These are phyloP conservation scores for Protomyces macrosporus DNA, from an alignment of 1,139 yeast species.

Conservation along the genomic window DNA sequence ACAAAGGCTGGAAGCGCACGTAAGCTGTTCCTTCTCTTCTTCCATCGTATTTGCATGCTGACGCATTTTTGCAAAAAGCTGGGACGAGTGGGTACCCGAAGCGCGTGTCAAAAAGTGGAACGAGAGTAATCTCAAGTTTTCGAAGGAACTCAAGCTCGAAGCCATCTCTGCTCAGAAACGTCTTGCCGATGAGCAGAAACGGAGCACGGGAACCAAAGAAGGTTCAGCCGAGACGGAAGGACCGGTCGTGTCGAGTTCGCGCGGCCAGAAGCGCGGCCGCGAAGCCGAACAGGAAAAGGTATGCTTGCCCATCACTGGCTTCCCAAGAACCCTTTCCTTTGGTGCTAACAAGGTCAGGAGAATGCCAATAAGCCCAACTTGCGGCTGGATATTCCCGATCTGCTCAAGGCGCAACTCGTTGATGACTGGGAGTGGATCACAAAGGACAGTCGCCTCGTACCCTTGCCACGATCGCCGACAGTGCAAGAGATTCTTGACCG, in stretches of 20 bases:
- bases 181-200: constrained; percentile 19
- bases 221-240: constrained; percentile 6
- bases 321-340: no score
- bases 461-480: constrained; percentile 33
- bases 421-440: constrained; percentile 93
- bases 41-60: background rate
- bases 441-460: constrained; percentile 52
- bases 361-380: constrained; percentile 50
- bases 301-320: background rate
- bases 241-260: constrained; percentile 6
- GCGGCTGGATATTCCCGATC: constrained; percentile 54
- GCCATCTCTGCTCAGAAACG: constrained; percentile 42
- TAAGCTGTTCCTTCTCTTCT: constrained; percentile 6
- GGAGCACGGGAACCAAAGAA: background rate
- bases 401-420: constrained; percentile 64
- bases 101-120: constrained; percentile 64
- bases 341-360: constrained; percentile 33
- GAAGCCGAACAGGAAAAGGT: constrained; percentile 25
- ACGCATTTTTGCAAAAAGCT: constrained; percentile 35
- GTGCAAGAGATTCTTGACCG: constrained; percentile 34
- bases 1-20: constrained; percentile 90
- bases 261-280: constrained; percentile 23
- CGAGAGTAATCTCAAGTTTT: constrained; percentile 62
- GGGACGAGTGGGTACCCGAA: constrained; percentile 93
- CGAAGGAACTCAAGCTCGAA: constrained; percentile 56